Conservation (phyloP, 495 filamentous ascomycete genomes). For the Xylaria venustula region DNA sequence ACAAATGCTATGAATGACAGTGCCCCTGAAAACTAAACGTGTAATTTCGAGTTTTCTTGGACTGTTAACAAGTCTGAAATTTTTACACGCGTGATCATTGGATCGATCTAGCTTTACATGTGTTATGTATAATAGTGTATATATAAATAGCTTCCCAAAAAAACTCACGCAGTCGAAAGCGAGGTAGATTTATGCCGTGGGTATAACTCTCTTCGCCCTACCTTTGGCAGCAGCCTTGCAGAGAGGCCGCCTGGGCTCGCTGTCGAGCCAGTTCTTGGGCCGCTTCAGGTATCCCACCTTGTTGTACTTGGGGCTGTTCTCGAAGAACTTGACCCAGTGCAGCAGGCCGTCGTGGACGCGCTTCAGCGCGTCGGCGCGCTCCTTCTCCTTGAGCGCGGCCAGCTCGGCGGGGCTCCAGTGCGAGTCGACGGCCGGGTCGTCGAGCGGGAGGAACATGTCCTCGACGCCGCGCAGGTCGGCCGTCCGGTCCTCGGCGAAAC, state of each 20-base stretch:
- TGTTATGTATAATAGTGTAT: no score
- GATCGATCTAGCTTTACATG: background rate
- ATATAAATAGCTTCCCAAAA: no score
- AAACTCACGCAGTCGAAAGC: no score
- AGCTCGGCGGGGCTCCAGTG: conserved; percentile 52
- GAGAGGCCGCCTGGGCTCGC: conserved; percentile 39
- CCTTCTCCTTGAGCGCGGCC: conserved; percentile 52
- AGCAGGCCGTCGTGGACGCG: conserved; percentile 57
- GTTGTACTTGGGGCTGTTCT: conserved; percentile 69
- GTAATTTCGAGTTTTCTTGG: background rate
- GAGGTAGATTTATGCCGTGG: conserved; percentile 21
- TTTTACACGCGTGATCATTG: background rate
- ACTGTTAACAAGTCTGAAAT: background rate
- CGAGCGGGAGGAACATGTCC: conserved; percentile 80
- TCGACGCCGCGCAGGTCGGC: conserved; percentile 83
- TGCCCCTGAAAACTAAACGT: background rate
- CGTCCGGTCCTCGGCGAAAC: conserved; percentile 82
- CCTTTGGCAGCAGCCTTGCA: conserved; percentile 46
- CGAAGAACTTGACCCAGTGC: conserved; percentile 77
- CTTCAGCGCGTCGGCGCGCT: conserved; percentile 50
- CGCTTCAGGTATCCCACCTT: conserved; percentile 65
- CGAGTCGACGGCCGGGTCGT: conserved; percentile 56
- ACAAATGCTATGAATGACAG: background rate
- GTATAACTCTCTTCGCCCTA: conserved; percentile 40
- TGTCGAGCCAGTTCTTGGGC: conserved; percentile 46